phyloP scores from a whole-genome alignment of 306 rosid species.

The Albizia julibrissin region DNA sequence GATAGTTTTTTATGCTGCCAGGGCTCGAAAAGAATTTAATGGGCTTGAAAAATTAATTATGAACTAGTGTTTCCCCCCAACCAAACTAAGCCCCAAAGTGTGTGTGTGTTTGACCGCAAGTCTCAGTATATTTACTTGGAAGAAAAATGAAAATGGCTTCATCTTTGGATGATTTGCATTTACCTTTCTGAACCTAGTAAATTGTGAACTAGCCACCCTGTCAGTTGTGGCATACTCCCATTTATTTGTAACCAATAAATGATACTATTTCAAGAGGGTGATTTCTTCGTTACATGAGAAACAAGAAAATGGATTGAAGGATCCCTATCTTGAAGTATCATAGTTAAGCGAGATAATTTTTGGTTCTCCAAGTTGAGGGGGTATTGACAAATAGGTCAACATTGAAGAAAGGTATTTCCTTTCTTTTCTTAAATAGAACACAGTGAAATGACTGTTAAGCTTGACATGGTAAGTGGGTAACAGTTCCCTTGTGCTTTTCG shows the following conservation, averaged over 20 bases:
- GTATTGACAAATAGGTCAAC: background rate
- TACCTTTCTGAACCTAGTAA: background rate
- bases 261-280: background rate
- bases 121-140: background rate
- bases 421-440: background rate
- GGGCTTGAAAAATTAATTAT: background rate
- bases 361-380: background rate
- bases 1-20: conserved; percentile 3
- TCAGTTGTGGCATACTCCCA: background rate
- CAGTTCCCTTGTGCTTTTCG: background rate
- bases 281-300: background rate
- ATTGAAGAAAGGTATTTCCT: background rate
- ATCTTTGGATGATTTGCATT: background rate
- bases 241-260: background rate
- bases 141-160: background rate
- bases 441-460: background rate
- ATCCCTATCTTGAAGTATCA: background rate
- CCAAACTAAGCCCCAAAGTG: background rate
- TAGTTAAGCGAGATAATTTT: background rate
- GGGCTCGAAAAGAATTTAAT: background rate
- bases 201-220: background rate
- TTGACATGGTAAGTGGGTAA: background rate
- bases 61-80: background rate
- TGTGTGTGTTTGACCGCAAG: too few relatives aligned
- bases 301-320: background rate